Evolutionary conservation across 2,329 filamentous ascomycete genomes (phyloP).

Genomic region (Verruconis gallopava): DNA sequence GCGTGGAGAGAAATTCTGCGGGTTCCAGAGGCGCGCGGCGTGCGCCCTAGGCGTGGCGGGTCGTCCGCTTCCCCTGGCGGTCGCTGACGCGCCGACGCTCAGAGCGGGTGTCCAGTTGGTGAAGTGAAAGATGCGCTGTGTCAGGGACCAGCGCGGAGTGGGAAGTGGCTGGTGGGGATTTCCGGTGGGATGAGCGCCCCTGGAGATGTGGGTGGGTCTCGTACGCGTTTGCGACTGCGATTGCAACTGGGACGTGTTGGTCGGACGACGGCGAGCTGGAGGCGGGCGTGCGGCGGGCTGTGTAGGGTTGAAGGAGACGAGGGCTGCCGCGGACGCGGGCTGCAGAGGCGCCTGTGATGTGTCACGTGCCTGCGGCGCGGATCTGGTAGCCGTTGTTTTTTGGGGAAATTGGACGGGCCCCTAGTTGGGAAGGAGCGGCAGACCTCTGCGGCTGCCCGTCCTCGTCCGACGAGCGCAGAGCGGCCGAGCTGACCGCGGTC

Average conservation of each 20-base stretch:
- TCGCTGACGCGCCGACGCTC: not conserved
- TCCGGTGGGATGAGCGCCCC: not conserved
- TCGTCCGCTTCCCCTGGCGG: slow-evolving; percentile 17
- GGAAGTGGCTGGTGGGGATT: not conserved
- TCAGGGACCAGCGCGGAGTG: slow-evolving; percentile 14
- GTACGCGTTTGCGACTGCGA: not conserved
- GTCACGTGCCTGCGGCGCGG: not conserved
- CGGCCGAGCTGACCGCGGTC: no score
- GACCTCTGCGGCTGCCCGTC: no score
- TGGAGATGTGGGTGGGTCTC: not conserved
- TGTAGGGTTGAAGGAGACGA: not conserved
- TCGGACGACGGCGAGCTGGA: no score
- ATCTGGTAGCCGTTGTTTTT: not conserved
- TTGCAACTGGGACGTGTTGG: no score
- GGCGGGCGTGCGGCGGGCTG: not conserved
- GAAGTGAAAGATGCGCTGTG: slow-evolving; percentile 29
- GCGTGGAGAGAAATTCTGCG: slow-evolving; percentile 47
- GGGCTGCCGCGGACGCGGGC: no score
- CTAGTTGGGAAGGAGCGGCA: no score
- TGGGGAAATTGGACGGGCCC: no score
- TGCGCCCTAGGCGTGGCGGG: slow-evolving; percentile 22
- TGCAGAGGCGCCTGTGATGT: not conserved
- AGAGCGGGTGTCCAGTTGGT: slow-evolving; percentile 14
- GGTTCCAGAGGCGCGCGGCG: slow-evolving; percentile 45
- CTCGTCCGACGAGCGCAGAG: no score